A percentile compares a stretch with the other conserved stretches of the same genome.
phyloP scores from a whole-genome alignment of 306 rosid genomes.

The Rosa persica region DNA sequence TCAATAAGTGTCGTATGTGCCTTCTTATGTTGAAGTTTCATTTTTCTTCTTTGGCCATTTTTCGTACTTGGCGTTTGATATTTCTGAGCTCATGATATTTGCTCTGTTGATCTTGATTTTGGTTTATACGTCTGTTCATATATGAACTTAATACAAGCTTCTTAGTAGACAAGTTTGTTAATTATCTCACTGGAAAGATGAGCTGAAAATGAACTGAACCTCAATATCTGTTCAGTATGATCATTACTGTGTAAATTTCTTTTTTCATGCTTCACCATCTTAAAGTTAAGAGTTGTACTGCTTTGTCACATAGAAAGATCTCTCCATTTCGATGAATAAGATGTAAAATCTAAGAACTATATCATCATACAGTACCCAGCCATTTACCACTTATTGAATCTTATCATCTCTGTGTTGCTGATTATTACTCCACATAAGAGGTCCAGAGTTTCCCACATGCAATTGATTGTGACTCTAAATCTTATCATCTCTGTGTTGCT shows the following conservation, averaged over 20 bases:
- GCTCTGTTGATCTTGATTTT: neutral
- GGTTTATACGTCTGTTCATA: neutral
- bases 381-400: neutral
- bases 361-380: neutral
- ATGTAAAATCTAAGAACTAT: neutral
- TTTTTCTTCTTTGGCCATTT: neutral
- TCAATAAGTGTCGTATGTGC: neutral
- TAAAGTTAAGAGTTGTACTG: neutral
- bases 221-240: neutral
- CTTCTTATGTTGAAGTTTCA: neutral
- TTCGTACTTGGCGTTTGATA: neutral
- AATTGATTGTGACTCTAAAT: too few relatives aligned
- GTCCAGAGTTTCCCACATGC: neutral
- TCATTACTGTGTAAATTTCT: neutral
- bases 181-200: neutral
- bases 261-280: neutral
- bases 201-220: neutral
- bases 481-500: too few relatives aligned
- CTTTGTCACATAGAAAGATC: neutral
- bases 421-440: neutral
- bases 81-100: neutral
- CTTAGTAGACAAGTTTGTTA: neutral
- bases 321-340: neutral
- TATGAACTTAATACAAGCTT: neutral
- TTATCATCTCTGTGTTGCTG: neutral